Evolutionary conservation across 805 yeast species (phyloP), one percentile per base, ranked within the genome.

Genomic region (Wickerhamiella azyma): DNA sequence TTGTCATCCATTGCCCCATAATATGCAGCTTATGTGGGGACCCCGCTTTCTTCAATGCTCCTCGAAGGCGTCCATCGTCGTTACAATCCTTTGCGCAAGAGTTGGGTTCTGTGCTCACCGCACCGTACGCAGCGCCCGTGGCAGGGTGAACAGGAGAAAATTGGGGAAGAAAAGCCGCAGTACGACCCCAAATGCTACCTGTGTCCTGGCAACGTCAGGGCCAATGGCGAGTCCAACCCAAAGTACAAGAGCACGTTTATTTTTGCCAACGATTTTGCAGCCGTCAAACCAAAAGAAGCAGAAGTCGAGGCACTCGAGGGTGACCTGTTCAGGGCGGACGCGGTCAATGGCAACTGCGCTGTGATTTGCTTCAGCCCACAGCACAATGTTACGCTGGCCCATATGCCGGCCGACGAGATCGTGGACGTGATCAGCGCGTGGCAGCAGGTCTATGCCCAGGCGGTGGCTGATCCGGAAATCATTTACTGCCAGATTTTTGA

Each of bases 71-170:
- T 54, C 1, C 88, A 81, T 56, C 72, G 85, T 52, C 69, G 89
- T 42, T 75, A 66, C 61, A 81, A 81, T 55, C 85, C 85, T 3
- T 68, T 81, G 51, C 70, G 80, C n/a, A 74, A 74, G 45, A 61
- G 71, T n/a, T 78, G 79, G 75, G 76, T 81, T 21, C 66, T 81
- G 43, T 80, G 81, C 43, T 79, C 85, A 13, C 88, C 89, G 5
- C 89, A 81, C 57, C 66, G 88, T 48, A 75, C 85, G 26, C 77
- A 79, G 60, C 68, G 89, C 53, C 88, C 89, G 17, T 81, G 88
- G 88, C 81, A 76, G 59, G 88, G 88, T 32, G 83, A 77, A 50
- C 69, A 76, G 52, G 88, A 81, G 58, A 66, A 66, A 30, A 59
- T 68, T 13, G 55, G 59, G 45, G 66, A 63, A 13, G 54, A 59